Evolutionary conservation across 192 early-diverging fungal species (phyloP), one percentile per base, ranked within the genome.

Genomic region (Polychytrium aggregatum): DNA sequence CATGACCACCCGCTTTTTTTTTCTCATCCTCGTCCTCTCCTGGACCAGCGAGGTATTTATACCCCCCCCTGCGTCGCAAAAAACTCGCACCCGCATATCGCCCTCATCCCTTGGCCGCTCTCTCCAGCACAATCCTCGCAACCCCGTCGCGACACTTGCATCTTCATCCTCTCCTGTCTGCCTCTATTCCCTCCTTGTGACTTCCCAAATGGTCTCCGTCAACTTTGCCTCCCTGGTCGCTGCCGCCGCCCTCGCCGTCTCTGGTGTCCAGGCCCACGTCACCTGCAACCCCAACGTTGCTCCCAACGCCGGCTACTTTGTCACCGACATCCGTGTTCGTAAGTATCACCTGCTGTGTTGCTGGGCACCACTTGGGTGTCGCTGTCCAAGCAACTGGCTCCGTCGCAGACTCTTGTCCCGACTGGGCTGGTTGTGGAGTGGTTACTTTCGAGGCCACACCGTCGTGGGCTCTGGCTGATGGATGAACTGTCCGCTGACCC

Each of bases 291-390:
- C 58, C 1, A 13, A 22, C 22, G 58, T 53, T 31, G 58, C 21
- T 16, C 20, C 40, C 14, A 41, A 50, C 16, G 30, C 18, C 18
- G 29, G 8, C n/a, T 38, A 2, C 27, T 17, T 35, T 0, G 17
- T 13, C 11, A 7, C 25, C 22, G 39, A 16, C 50, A 29, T 55
- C 52, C 52, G 59, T 27, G 44, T 58, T 44, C 56, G 56, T 58
- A 51, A 58, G 56, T 58, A 34, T 16, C 27, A n/a, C 1, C 4
- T 7, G 13, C 25, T 0, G 48, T 17, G 9, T 16, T 31, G 9
- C 22, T 1, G 18, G 9, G 21, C 29, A 0, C 1, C 26, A 18
- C n/a, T 35, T 27, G 10, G n/a, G 48, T 11, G 8, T 28, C 11
- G 5, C 38, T 6, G 20, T 5, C 6, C 10, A 8, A 30, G 6